Evolutionary conservation across 306 rosid species (phyloP).

Genomic region (Prosopis cineraria): DNA sequence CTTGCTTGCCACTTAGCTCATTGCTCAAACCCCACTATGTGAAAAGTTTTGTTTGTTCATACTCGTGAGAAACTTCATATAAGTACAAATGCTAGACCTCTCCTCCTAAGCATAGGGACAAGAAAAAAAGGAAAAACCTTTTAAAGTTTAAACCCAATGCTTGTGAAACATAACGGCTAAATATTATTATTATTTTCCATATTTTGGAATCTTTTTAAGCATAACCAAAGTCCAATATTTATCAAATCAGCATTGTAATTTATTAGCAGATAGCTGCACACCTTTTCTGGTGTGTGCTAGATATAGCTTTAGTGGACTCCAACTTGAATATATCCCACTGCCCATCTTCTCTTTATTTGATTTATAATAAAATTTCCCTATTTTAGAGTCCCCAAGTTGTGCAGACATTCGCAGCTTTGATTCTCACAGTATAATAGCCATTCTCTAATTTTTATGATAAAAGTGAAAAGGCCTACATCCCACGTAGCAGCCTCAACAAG

Average conservation of each 20-base stretch:
- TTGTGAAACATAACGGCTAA: constrained; percentile 33
- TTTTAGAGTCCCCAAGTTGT: constrained; percentile 44
- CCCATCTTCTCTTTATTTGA: constrained; percentile 40
- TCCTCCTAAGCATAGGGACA: constrained; percentile 40
- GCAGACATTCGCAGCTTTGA: constrained; percentile 53
- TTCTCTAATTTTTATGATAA: constrained; percentile 40
- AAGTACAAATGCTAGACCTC: constrained; percentile 36
- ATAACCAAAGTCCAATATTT: constrained; percentile 18
- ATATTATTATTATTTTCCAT: background rate
- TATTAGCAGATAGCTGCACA: constrained; percentile 39
- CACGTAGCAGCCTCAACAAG: constrained; percentile 37
- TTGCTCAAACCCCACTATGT: constrained; percentile 43
- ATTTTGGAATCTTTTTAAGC: constrained; percentile 37
- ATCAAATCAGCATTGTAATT: constrained; percentile 31
- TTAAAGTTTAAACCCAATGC: constrained; percentile 3
- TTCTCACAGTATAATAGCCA: constrained; percentile 40
- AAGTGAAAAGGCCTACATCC: constrained; percentile 56
- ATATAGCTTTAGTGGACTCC: constrained; percentile 51
- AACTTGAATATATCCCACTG: constrained; percentile 51
- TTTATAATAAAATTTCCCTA: constrained; percentile 25
- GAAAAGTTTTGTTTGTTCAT: constrained; percentile 52
- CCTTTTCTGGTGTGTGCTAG: constrained; percentile 37
- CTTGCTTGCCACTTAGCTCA: constrained; percentile 59
- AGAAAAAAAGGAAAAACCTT: background rate
- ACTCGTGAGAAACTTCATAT: constrained; percentile 46